These are phyloP conservation scores for Crucihimalaya himalaica DNA, from an alignment of 345 rosid species.

Conservation along the genomic window DNA sequence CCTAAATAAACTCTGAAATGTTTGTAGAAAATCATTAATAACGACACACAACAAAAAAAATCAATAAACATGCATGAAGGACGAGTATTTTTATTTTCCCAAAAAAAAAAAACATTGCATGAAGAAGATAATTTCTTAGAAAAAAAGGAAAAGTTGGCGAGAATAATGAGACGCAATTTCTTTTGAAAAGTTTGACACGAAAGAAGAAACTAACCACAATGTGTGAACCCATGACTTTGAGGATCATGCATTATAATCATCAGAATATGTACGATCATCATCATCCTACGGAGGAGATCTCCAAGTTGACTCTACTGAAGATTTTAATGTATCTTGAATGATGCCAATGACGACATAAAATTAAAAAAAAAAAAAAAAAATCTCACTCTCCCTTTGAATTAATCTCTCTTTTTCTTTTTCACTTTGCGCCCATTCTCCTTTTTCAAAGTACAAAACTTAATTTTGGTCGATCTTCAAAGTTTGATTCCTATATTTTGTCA, in stretches of 20 bases:
- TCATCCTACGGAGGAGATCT: slow-evolving; percentile 35
- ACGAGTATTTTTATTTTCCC: too few relatives aligned
- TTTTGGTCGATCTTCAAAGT: background rate
- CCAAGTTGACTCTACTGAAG: slow-evolving; percentile 35
- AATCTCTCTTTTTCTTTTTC: slow-evolving; percentile 29
- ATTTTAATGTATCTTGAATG: slow-evolving; percentile 33
- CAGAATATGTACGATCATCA: slow-evolving; percentile 12
- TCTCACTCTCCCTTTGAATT: slow-evolving; percentile 23
- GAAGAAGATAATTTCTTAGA: background rate
- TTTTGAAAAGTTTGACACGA: slow-evolving; percentile 16
- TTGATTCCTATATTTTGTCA: background rate
- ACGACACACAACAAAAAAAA: too few relatives aligned
- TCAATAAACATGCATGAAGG: too few relatives aligned
- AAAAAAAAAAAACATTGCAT: background rate
- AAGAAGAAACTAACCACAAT: slow-evolving; percentile 13
- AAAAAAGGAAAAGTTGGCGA: background rate
- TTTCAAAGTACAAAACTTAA: background rate
- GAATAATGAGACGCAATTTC: slow-evolving; percentile 1
- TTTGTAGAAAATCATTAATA: background rate
- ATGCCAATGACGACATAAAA: slow-evolving; percentile 35
- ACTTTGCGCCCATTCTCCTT: slow-evolving; percentile 18
- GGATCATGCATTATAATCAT: slow-evolving; percentile 19
- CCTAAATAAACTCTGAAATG: background rate
- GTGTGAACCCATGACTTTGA: slow-evolving; percentile 33
- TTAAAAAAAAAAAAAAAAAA: background rate